Conservation (phyloP, 164 flowering plant genomes). For the Warburgia ugandensis region DNA sequence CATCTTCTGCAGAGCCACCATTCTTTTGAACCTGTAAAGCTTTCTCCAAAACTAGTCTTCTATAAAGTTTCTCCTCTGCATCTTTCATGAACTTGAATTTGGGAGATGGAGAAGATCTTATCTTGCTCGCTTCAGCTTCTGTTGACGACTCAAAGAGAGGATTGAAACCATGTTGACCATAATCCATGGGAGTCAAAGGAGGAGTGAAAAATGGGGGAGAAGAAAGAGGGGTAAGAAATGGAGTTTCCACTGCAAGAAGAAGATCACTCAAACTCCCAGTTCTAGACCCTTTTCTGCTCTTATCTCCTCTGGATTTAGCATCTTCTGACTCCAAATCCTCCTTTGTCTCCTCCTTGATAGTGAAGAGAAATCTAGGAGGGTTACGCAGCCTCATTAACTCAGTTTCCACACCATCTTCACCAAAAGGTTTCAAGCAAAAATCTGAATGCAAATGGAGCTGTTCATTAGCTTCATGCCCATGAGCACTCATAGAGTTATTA, state of each 20-base stretch:
- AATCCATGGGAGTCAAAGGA: conserved; percentile 47
- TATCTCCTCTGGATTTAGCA: conserved; percentile 37
- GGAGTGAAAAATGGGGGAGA: conserved; percentile 76
- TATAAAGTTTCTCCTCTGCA: conserved; percentile 77
- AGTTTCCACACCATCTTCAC: conserved; percentile 46
- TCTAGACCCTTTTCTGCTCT: conserved; percentile 43
- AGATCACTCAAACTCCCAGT: conserved; percentile 57
- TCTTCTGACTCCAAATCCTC: conserved; percentile 85
- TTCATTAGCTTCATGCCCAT: conserved; percentile 18
- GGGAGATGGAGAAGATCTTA: conserved; percentile 78
- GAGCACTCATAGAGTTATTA: conserved; percentile 15
- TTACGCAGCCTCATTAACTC: conserved; percentile 76
- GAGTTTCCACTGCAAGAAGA: conserved; percentile 51
- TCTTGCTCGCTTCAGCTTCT: conserved; percentile 36
- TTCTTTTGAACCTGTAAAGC: conserved; percentile 15
- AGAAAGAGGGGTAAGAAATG: conserved; percentile 64
- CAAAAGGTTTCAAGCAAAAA: conserved; percentile 37
- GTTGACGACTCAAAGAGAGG: conserved; percentile 59
- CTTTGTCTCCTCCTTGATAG: conserved; percentile 75
- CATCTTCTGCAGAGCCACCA: not conserved
- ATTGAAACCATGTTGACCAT: conserved; percentile 17
- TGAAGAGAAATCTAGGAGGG: conserved; percentile 77
- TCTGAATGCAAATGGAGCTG: conserved; percentile 21
- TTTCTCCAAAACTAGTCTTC: conserved; percentile 30
- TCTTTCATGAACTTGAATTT: conserved; percentile 82